Evolutionary conservation across 176 grass and related monocot species (phyloP), one percentile per base, ranked within the genome.

Genomic region (Urochloa ruziziensis): DNA sequence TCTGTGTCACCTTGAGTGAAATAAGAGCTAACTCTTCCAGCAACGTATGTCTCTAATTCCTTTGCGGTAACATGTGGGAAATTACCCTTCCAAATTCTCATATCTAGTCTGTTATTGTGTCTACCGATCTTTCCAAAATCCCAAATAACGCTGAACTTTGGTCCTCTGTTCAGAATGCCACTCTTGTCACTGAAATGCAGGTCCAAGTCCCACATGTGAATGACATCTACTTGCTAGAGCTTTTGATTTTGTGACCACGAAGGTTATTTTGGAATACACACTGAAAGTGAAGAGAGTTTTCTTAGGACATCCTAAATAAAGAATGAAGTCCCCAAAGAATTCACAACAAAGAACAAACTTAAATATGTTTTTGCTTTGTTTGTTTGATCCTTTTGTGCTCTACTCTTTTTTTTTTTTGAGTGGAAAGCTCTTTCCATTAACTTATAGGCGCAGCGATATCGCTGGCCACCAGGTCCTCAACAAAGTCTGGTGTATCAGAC

Each of bases 21-120:
- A 88, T 74, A 91, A 8, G 93, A 98, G 85, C 89, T 98, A 70
- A 91, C 89, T 75, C 76, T 95, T 77, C 96, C 96, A 78, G 71
- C 87, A 78, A 83, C 75, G 91, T 98, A 97, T 70, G 67, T 28
- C 62, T 80, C 61, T 66, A 49, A 62, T 84, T 68, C 52, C 76
- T 81, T 71, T n/a, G 24, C 68, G 40, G 19, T 49, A 83, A 74
- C 68, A 13, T 79, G 32, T 80, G 6, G n/a, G 54, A 68, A 59
- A 52, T 73, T 30, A 2, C 47, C 32, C 47, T 49, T 14, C 14
- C 0, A 37, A 52, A 12, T 73, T 86, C 53, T 37, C 27, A 63
- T 16, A 11, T 60, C 5, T 68, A 32, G 16, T 59, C 10, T 85
- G 47, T 46, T 78, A 67, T 19, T n/a, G 62, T 42, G 27, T 19